Evolutionary conservation across 2,329 filamentous ascomycete genomes (phyloP), one percentile per base, ranked within the genome.

Genomic region (Pseudocercospora macadamiae): DNA sequence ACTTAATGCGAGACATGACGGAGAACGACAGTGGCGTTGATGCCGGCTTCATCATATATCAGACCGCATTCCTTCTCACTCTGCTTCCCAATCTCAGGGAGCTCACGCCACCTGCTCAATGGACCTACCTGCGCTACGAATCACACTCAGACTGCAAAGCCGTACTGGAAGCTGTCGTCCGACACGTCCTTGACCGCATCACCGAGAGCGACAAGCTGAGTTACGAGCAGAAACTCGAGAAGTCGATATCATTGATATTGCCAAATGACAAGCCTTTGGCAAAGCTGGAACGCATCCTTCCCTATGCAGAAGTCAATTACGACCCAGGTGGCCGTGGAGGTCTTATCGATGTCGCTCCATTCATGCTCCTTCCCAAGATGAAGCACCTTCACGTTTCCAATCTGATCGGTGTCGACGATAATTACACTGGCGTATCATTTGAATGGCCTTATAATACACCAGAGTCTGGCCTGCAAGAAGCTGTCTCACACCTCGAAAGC

Each of bases 361-460:
- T 63, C 49, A 42, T 63, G 37, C 25, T 48, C 1, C 19, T 63
- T 10, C 45, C 39, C 21, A 63, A 42, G 34, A n/a, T 63, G 2
- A n/a, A 47, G 23, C 30, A 63, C 3, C 6, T 60, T 3, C 47
- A 60, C 16, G 26, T 54, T 4, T 45, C 30, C 14, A 57, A 57
- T 26, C 12, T 28, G 14, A 53, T 54, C 9, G 57, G 48, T 10
- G 53, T 55, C 5, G 36, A 36, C 16, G 60, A 63, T 16, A 48
- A 48, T 7, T 51, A 57, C 21, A 57, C 48, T 21, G 55, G 59
- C 10, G 49, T 42, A 8, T 34, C 60, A 7, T 63, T 63, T 44
- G 10, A 26, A 1, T 57, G 53, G 57, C 39, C 16, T 2, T 34
- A 52, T 34, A n/a, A 10, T 28, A 6, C 34, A 16, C 9, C 34